Base-by-base conservation (phyloP, 2,329 filamentous ascomycete genomes). In the Cladosporium sp. region DNA sequence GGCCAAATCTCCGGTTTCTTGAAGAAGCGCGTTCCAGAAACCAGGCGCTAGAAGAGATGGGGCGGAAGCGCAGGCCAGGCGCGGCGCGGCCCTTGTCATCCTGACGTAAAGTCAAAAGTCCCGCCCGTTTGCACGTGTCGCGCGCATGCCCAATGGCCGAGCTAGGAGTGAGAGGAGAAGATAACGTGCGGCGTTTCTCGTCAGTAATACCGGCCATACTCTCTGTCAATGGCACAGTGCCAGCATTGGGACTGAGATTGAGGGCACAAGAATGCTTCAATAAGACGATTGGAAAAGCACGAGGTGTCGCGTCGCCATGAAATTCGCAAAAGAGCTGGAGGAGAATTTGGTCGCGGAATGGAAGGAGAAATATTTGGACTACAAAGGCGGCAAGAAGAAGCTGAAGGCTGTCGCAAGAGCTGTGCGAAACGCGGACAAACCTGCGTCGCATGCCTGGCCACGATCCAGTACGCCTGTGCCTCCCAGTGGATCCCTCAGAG, bases 391-490 rank as follows among this genome's bases (percentile, higher is more conserved):
- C 61, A 97, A 97, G 78, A 97, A 97, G 77, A 88, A 92, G 72
- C 82, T 97, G 74, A 97, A 97, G 75, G 86, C 86, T 59, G 87
- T 97, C 55, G 76, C 82, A 22, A 84, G 88, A 62, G 90, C 91
- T 60, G 82, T 94, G 62, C 81, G 83, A 58, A 81, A 76, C 66
- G 65, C 63, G 59, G 65, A 54, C 65, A 68, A 60, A 67, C 68
- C 60, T 50, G 67, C 66, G 1, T 59, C 63, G 72, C 68, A 65
- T 70, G 34, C 67, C 71, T 56, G 67, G 70, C 30, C 54, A 15
- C 30, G 54, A n/a, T 39, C 42, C 3, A 22, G 2, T 9, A 39
- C 42, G 6, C 36, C 34, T 20, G 52, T 36, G 40, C 52, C 52
- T 5, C 5, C 42, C 14, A 36, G 28, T 15, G 39, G 39, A 22